phyloP scores from a whole-genome alignment of 768 basidiomycete species.

The Cyclocybe cylindracea region DNA sequence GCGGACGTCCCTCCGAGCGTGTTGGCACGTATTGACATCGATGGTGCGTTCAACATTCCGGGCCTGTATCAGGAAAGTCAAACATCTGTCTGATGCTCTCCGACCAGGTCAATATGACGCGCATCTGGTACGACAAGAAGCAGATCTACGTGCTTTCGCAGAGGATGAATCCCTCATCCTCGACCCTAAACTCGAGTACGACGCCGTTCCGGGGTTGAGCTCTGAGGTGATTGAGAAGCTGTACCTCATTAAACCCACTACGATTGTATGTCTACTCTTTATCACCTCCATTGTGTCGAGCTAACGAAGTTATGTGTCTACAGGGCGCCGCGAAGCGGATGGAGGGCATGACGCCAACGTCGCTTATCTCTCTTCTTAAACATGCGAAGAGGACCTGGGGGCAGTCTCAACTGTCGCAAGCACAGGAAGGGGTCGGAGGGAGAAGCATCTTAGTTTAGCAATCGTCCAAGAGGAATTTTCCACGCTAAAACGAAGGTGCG shows the following conservation, averaged over 20 bases:
- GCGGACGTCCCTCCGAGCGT: slow-evolving; percentile 48
- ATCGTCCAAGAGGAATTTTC: too few relatives aligned
- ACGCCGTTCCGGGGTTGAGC: slow-evolving; percentile 64
- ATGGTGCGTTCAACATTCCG: slow-evolving; percentile 49
- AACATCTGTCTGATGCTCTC: background rate
- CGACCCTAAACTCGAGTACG: slow-evolving; percentile 73
- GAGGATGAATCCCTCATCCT: slow-evolving; percentile 75
- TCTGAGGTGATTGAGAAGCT: slow-evolving; percentile 74
- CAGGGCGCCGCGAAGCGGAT: slow-evolving; percentile 92
- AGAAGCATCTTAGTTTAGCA: too few relatives aligned
- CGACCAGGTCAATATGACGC: slow-evolving; percentile 59
- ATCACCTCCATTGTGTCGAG: background rate
- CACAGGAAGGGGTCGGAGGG: too few relatives aligned
- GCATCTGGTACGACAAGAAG: slow-evolving; percentile 70
- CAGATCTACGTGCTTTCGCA: slow-evolving; percentile 72
- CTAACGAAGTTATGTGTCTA: background rate
- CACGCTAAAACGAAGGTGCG: too few relatives aligned
- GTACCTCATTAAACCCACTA: slow-evolving; percentile 59
- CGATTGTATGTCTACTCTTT: slow-evolving; percentile 49
- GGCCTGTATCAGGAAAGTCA: background rate
- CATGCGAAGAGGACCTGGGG: slow-evolving; percentile 53
- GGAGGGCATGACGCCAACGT: slow-evolving; percentile 90
- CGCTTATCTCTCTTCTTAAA: slow-evolving; percentile 66
- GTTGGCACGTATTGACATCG: slow-evolving; percentile 64
- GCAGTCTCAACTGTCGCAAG: background rate